Conservation (phyloP, 2,329 filamentous ascomycete genomes). For the Colletotrichum caudatum region DNA sequence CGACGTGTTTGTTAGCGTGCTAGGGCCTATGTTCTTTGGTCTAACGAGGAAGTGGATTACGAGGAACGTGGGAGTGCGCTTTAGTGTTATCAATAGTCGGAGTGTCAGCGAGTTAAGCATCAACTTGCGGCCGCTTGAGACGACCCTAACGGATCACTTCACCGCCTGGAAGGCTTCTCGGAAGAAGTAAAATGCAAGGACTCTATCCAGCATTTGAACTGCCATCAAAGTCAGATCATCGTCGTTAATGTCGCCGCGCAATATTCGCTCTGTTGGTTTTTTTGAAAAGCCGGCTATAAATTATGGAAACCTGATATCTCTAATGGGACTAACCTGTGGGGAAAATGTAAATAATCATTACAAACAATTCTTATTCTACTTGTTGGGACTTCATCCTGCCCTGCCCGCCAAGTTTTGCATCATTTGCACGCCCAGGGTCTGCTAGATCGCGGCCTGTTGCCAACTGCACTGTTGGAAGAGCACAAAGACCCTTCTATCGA, state of each 20-base stretch:
- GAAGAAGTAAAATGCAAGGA: not conserved
- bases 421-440: too few relatives aligned
- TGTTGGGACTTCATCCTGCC: too few relatives aligned
- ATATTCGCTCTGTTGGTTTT: too few relatives aligned
- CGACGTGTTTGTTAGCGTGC: not conserved
- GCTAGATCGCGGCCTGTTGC: too few relatives aligned
- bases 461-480: too few relatives aligned
- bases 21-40: not conserved
- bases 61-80: not conserved
- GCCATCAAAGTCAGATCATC: fast-evolving
- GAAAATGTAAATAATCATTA: too few relatives aligned
- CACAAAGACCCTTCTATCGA: too few relatives aligned
- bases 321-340: too few relatives aligned
- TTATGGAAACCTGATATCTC: too few relatives aligned
- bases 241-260: not conserved
- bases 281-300: too few relatives aligned
- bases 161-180: not conserved
- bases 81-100: not conserved
- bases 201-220: not conserved
- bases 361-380: too few relatives aligned
- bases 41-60: not conserved
- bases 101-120: not conserved
- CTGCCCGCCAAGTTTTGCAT: too few relatives aligned
- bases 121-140: not conserved
- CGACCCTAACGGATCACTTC: not conserved